A percentile compares a stretch with the other conserved stretches of the same genome.
phyloP scores from a whole-genome alignment of 2,329 filamentous ascomycete species.

The Hypoxylon sp. region DNA sequence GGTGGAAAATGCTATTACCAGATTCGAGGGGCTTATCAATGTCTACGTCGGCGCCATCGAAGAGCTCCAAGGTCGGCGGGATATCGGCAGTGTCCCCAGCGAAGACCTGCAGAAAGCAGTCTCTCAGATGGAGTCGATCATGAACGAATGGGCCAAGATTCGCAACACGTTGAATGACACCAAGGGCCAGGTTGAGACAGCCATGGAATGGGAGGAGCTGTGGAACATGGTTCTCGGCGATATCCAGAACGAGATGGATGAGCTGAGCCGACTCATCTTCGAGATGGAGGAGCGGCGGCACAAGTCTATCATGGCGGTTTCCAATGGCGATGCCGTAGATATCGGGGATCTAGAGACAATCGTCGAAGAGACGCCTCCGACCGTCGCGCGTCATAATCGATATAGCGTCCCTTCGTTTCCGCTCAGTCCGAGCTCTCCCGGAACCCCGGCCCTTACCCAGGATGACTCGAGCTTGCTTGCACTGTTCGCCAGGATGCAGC shows the following conservation, averaged over 20 bases:
- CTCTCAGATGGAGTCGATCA: conserved; percentile 86
- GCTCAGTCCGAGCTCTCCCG: conserved; percentile 67
- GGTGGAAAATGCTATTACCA: conserved; percentile 75
- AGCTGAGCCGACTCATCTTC: conserved; percentile 82
- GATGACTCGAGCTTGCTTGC: conserved; percentile 90
- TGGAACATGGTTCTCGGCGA: conserved; percentile 95
- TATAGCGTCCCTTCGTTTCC: conserved; percentile 74
- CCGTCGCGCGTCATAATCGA: conserved; percentile 66
- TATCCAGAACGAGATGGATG: conserved; percentile 86
- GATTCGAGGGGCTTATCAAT: conserved; percentile 88
- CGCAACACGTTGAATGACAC: conserved; percentile 78
- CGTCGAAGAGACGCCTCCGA: conserved; percentile 80
- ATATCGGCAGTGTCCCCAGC: conserved; percentile 75
- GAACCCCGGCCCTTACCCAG: conserved; percentile 65
- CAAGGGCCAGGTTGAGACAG: conserved; percentile 91
- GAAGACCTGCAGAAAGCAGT: conserved; percentile 79
- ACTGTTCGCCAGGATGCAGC: conserved; percentile 94
- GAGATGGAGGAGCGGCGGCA: conserved; percentile 98
- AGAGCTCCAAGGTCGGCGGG: conserved; percentile 79
- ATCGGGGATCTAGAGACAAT: conserved; percentile 93
- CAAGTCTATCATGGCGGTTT: conserved; percentile 72
- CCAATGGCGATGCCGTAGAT: conserved; percentile 72
- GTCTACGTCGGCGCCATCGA: conserved; percentile 96
- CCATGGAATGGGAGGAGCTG: conserved; percentile 98
- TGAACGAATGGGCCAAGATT: conserved; percentile 85